These are phyloP conservation scores for Auricularia auricula-judae DNA, from an alignment of 768 basidiomycete species.

Conservation along the genomic window DNA sequence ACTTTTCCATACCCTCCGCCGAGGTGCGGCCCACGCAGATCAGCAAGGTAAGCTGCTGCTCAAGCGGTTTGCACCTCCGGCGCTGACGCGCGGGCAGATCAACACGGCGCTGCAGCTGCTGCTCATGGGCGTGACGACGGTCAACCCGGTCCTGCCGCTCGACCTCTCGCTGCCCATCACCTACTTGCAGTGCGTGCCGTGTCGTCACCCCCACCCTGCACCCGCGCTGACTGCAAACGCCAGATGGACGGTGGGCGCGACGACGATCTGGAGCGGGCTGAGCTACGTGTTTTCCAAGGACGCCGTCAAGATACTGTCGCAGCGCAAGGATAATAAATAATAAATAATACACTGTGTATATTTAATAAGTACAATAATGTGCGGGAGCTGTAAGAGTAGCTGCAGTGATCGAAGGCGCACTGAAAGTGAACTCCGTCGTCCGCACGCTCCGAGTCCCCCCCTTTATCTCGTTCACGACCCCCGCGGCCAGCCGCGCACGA, in stretches of 20 bases:
- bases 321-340: conserved; percentile 14
- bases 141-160: conserved; percentile 64
- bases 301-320: conserved; percentile 47
- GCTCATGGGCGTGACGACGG: conserved; percentile 82
- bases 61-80: too few species aligned
- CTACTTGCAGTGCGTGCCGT: conserved; percentile 58
- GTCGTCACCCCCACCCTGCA: not conserved
- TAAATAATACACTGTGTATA: too few species aligned
- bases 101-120: conserved; percentile 89
- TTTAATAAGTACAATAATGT: too few species aligned
- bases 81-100: conserved; percentile 38
- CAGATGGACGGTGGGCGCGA: conserved; percentile 80
- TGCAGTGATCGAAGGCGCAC: too few species aligned
- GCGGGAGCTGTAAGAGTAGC: too few species aligned
- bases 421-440: too few species aligned
- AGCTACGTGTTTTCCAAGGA: conserved; percentile 71
- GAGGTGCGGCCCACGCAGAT: conserved; percentile 91
- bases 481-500: not conserved
- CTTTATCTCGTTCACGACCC: not conserved
- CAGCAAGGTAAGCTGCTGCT: too few species aligned
- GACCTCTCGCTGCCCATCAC: conserved; percentile 45
- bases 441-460: too few species aligned
- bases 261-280: conserved; percentile 86
- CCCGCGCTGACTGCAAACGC: not conserved
- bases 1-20: conserved; percentile 89